Base-by-base conservation (phyloP, 768 basidiomycete species). In the Mycena metata region DNA sequence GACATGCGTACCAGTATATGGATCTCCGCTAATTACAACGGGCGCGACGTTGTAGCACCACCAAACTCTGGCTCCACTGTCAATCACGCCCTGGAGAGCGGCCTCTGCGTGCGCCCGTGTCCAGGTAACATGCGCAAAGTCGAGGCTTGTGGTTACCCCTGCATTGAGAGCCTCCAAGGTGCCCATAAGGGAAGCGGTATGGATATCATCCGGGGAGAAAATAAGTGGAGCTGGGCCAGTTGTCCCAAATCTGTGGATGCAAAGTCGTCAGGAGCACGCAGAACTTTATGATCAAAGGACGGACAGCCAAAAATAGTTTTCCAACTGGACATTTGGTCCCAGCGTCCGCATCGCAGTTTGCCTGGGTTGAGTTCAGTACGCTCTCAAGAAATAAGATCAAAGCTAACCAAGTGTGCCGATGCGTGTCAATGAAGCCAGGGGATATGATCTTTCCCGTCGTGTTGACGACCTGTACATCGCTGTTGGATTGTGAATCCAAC, bases 401-500 rank as follows among this genome's bases (percentile, higher is more conserved):
- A 15, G 13, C 46, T 5, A 7, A 64, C 64, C 64, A 66, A 23
- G 57, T 60, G 26, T 66, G 64, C 56, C 57, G 56, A 60, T 66
- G 64, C 8, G 64, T 66, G 49, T 66, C 64, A 36, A 66, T 52
- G 49, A 66, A 59, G 11, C 64, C 64, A 43, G 64, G 64, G 5
- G 64, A 59, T 52, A 66, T 66, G 12, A 66, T 66, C 46, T 66
- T 66, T 9, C 64, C 64, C n/a, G 64, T 66, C 39, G 64, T 60
- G 46, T 66, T 60, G 2, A 66, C 64, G 19, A 50, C 60, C 33
- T 66, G 33, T 7, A 64, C 55, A 41, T 33, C 46, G 21, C 19
- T 24, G 2, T 36, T 26, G 17, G 36, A 56, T 49, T 64, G 54
- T 17, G 63, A 56, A 42, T 64, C 63, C 36, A 64, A 30, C 23